Conservation (phyloP, 768 basidiomycete species). For the Agaricus sinodeliciosus region DNA sequence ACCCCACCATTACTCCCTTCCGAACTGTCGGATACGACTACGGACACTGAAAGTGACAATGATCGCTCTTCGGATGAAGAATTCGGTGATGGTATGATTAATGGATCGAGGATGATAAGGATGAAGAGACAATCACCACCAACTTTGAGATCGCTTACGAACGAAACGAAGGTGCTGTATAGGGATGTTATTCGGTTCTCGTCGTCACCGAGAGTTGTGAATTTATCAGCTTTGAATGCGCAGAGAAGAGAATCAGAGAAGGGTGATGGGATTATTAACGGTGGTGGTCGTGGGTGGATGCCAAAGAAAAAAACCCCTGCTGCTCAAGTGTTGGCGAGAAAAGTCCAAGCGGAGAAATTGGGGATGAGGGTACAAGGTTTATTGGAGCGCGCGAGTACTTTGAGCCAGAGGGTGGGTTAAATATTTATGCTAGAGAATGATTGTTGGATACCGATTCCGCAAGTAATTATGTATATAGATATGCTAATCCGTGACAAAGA, state of each 20-base stretch:
- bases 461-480: no score
- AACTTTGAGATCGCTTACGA: constrained; percentile 61
- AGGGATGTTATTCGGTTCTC: constrained; percentile 87
- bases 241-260: constrained; percentile 40
- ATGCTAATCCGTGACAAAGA: no score
- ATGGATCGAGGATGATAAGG: constrained; percentile 38
- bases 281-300: constrained; percentile 59
- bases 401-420: constrained; percentile 15
- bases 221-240: constrained; percentile 59
- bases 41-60: neutral
- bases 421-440: neutral
- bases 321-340: constrained; percentile 73
- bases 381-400: constrained; percentile 54
- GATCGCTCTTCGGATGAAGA: no score
- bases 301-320: constrained; percentile 77
- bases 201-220: constrained; percentile 78
- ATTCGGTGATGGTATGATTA: no score
- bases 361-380: constrained; percentile 64
- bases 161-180: constrained; percentile 81
- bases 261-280: constrained; percentile 28
- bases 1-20: constrained; percentile 69
- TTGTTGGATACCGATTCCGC: neutral
- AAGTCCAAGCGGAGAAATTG: constrained; percentile 68
- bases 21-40: constrained; percentile 57
- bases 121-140: constrained; percentile 29